A percentile compares a stretch with the other conserved stretches of the same genome.
These are phyloP conservation scores for Plasmopara muralis DNA, from an alignment of 352 stramenopile species.

Conservation along the genomic window DNA sequence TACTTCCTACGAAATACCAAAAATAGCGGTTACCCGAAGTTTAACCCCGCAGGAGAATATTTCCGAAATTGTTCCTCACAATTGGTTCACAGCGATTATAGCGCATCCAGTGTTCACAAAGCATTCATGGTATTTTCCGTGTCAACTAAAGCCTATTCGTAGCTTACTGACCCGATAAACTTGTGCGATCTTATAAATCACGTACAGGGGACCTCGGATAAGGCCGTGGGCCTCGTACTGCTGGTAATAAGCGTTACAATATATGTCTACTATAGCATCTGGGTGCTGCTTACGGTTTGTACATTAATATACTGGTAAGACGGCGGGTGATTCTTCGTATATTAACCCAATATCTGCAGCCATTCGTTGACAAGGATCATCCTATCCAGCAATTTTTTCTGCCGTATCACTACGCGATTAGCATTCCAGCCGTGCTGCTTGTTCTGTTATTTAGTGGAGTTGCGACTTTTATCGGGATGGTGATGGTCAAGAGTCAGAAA, in stretches of 20 bases:
- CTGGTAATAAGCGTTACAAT: constrained; percentile 74
- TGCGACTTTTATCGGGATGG: constrained; percentile 82
- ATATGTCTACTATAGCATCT: constrained; percentile 90
- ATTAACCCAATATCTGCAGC: constrained; percentile 30
- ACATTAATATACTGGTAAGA: neutral
- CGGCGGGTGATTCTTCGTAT: neutral
- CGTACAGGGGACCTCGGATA: constrained; percentile 60
- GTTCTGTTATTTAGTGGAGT: constrained; percentile 81
- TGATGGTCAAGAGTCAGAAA: constrained; percentile 85
- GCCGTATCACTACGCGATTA: constrained; percentile 85
- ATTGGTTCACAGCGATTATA: no score
- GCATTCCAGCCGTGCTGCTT: constrained; percentile 77
- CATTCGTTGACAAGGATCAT: constrained; percentile 81
- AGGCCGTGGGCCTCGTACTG: constrained; percentile 66
- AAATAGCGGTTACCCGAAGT: no score
- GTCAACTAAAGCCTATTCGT: no score
- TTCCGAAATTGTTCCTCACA: no score
- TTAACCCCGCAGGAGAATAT: no score
- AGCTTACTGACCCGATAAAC: neutral
- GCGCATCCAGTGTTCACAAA: no score
- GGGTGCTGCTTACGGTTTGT: constrained; percentile 85
- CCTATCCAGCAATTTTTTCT: constrained; percentile 79
- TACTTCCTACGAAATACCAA: no score
- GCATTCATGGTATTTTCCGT: neutral
- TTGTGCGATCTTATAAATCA: neutral